Evolutionary conservation across 1,139 yeast genomes (phyloP), one percentile per base, ranked within the genome.

Genomic region (Petasospora rhodanensis): DNA sequence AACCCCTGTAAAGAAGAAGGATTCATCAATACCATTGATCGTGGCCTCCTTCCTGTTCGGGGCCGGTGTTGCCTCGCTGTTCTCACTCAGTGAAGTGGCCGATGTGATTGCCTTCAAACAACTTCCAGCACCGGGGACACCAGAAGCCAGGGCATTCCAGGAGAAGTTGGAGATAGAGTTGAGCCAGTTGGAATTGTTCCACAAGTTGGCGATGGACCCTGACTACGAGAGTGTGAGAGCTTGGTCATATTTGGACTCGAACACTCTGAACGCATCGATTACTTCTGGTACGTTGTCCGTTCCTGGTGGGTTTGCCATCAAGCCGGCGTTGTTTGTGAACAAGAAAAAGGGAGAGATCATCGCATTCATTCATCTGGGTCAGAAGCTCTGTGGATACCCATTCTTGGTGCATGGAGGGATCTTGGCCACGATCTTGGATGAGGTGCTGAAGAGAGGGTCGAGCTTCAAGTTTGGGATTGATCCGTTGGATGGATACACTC

Each of bases 371-470:
- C 95, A 86, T 55, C 69, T 82, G 31, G 97, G 97, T 0, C 76
- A 80, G 52, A 71, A 72, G 42, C 60, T 87, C 22, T 79, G 93
- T 29, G 97, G 97, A 3, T 87, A 81, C 53, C 96, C 96, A 1
- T 78, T 84, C 47, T 63, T 89, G 23, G 72, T 86, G 1, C 97
- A 89, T 53, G 97, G 97, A 4, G 97, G 97, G 0, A 75, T 89
- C 26, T 58, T 89, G 23, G 95, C 94, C 7, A 80, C 95, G 0
- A 62, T 89, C 11, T 62, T 86, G 38, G 93, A 84, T 52, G 96
- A 87, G 43, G 68, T 83, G 4, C 69, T 77, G 60, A 78, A 74
- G 37, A 58, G 80, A 32, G 71, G 73, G 35, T 79, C 81, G 1
- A 67, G 72, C 7, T 59, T 74, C 28, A 34, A 47, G 7, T 42